Evolutionary conservation across 2,329 filamentous ascomycete species (phyloP), one percentile per base, ranked within the genome.

Genomic region (Cercospora sp.): DNA sequence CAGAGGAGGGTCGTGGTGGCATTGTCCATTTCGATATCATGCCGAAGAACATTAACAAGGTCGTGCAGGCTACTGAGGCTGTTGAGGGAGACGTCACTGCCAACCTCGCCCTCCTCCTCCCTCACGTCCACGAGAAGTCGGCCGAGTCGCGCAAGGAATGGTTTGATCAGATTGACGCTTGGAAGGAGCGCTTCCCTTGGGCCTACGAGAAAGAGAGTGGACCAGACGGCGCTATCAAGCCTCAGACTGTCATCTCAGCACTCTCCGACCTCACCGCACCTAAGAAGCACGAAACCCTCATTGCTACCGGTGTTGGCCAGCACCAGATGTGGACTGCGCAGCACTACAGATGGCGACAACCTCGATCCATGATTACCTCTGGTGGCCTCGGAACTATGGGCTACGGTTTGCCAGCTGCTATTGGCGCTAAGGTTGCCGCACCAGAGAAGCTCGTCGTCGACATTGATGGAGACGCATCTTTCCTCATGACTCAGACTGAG

Each of bases 11-110:
- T 64, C 91, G 93, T 70, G 95, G 95, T 75, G 95, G 95, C 77
- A 98, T 99, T 75, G 87, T 98, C 16, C 94, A 99, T 81, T 98
- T 98, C 77, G 94, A 98, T 79, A 94, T 99, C 76, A 91, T 98
- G 90, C 94, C 95, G 75, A 99, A 99, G 89, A 98, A 99, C 85
- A 98, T 98, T 83, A 98, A 98, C 89, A 99, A 98, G 87, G 94
- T 98, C 51, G 91, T 99, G 13, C 93, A 98, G 82, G 94, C 94
- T 7, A 97, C 92, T 51, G 93, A 97, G 82, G 94, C 95, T 57
- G 90, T 98, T 18, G 94, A 97, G 82, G 95, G 95, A 67, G 94
- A 98, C 77, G 92, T 97, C 31, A 89, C 90, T 2, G 83, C 89
- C 18, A 98, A 96, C 80, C 84, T 98, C 36, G 85, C 85, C 62